A percentile compares a stretch with the other conserved stretches of the same genome.
phyloP scores from a whole-genome alignment of 805 yeast species.

The Kodamaea sagamina region DNA sequence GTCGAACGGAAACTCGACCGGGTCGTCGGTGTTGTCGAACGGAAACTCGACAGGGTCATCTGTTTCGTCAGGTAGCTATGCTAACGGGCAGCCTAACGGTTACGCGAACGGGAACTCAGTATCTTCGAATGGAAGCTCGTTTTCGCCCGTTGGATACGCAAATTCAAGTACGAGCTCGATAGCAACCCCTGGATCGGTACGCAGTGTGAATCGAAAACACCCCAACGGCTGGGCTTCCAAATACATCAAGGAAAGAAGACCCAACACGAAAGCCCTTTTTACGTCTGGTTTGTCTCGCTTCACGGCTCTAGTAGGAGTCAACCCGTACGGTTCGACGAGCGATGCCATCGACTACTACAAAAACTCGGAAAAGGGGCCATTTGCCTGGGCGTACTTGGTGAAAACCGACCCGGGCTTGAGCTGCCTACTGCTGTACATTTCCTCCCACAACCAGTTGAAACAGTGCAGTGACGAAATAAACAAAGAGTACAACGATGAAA shows the following conservation, averaged over 20 bases:
- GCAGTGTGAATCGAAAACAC: no score
- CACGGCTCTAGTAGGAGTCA: conserved; percentile 8
- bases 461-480: conserved; percentile 6
- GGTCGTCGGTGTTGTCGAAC: not conserved
- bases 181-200: no score
- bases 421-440: conserved; percentile 9
- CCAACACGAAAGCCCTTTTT: not conserved
- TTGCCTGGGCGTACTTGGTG: conserved; percentile 12
- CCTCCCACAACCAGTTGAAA: conserved; percentile 1
- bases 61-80: no score
- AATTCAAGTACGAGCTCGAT: no score
- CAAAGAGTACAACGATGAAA: not conserved
- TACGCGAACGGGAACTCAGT: no score
- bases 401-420: conserved; percentile 9
- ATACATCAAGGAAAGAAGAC: not conserved
- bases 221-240: no score
- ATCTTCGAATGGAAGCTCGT: no score
- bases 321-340: conserved; percentile 2
- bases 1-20: not conserved
- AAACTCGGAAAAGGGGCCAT: conserved; percentile 5
- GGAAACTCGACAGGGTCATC: not conserved
- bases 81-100: no score
- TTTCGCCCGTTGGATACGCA: no score
- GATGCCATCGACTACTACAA: conserved; percentile 11
- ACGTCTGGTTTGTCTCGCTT: not conserved